Conservation (phyloP, 2,329 filamentous ascomycete genomes). For the Microdochium bolleyi region DNA sequence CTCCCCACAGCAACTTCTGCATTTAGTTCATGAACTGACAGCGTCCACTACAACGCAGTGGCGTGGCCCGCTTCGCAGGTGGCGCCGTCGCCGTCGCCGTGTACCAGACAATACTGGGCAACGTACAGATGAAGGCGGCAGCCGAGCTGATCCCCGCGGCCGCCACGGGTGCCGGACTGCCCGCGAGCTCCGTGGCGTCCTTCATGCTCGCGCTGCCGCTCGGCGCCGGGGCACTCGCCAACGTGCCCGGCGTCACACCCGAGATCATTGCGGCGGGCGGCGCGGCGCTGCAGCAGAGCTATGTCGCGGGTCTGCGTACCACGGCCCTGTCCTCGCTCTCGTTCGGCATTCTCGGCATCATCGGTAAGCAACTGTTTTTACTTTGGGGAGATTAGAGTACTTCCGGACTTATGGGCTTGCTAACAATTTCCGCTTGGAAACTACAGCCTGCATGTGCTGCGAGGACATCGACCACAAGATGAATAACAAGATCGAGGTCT, state of each 20-base stretch:
- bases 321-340: conserved; percentile 19
- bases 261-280: conserved; percentile 17
- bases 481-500: conserved; percentile 27
- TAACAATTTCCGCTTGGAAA: neutral
- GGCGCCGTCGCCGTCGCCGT: conserved; percentile 30
- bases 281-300: conserved; percentile 20
- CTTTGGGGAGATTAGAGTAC: conserved; percentile 1
- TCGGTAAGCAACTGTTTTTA: conserved; percentile 10
- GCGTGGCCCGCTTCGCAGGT: conserved; percentile 32
- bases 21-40: neutral
- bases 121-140: conserved; percentile 21
- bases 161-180: conserved; percentile 23
- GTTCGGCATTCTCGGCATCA: conserved; percentile 20
- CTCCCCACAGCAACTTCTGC: neutral
- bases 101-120: conserved; percentile 32
- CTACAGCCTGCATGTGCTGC: conserved; percentile 18
- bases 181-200: conserved; percentile 16
- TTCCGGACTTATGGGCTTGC: neutral
- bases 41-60: conserved; percentile 8
- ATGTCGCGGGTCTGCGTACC: conserved; percentile 17
- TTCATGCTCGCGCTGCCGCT: conserved; percentile 19
- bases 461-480: conserved; percentile 25
- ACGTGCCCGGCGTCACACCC: conserved; percentile 16
- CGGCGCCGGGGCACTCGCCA: conserved; percentile 11
- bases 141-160: conserved; percentile 23